Evolutionary conservation across 2,329 filamentous ascomycete species (phyloP).

Genomic region (Exophiala spinifera): DNA sequence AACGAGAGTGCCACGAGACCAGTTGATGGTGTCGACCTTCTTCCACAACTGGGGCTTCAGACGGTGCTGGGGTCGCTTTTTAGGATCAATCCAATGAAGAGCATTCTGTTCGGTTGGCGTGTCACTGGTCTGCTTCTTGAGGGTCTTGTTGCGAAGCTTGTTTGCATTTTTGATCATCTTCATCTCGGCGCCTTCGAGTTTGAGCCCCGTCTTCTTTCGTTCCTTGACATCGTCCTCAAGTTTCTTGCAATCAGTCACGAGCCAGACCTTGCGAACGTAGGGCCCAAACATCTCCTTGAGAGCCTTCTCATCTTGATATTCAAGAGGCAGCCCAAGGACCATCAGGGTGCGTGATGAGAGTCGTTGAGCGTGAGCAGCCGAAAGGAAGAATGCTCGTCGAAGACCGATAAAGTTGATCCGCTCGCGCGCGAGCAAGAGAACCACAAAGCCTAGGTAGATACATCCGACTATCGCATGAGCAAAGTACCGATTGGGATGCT

Average conservation of each 20-base stretch:
- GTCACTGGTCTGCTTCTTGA: constrained; percentile 47
- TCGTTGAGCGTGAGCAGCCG: constrained; percentile 75
- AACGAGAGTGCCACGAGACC: constrained; percentile 71
- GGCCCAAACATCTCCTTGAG: constrained; percentile 73
- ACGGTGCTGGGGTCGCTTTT: constrained; percentile 71
- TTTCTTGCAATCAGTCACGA: constrained; percentile 71
- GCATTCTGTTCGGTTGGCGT: constrained; percentile 45
- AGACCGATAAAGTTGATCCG: constrained; percentile 87
- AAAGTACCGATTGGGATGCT: constrained; percentile 64
- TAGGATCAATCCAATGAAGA: constrained; percentile 57
- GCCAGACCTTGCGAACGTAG: constrained; percentile 78
- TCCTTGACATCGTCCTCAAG: constrained; percentile 75
- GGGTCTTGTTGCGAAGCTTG: constrained; percentile 61
- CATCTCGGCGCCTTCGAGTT: constrained; percentile 83
- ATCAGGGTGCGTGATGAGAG: constrained; percentile 87
- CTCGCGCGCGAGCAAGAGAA: constrained; percentile 82
- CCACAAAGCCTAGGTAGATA: constrained; percentile 78
- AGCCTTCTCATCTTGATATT: constrained; percentile 71
- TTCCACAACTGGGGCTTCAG: constrained; percentile 65
- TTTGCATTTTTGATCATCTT: constrained; percentile 78
- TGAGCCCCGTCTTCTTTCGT: constrained; percentile 72
- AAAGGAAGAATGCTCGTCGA: constrained; percentile 85
- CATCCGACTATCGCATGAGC: constrained; percentile 75
- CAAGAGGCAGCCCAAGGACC: constrained; percentile 76
- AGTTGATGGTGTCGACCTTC: constrained; percentile 47